Base-by-base conservation (phyloP, 1,284 basidiomycete species). In the Thelephora terrestris region DNA sequence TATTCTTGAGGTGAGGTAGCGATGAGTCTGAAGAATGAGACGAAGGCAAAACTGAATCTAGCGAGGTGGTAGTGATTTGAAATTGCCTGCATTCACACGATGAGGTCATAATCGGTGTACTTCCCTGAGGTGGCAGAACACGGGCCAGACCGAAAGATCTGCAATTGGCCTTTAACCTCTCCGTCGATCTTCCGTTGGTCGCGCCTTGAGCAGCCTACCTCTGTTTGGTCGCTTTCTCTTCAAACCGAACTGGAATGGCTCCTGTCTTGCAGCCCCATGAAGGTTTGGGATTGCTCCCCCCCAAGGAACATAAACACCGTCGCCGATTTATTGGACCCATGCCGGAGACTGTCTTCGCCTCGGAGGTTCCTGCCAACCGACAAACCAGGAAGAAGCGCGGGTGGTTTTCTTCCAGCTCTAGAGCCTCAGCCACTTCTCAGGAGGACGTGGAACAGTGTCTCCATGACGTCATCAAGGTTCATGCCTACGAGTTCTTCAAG, bases 401-500 rank as follows among this genome's bases (percentile, higher is more conserved):
- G 7, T 18, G n/a, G 17, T 25, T 24, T 32, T 47, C 27, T 47
- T 48, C 9, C 14, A 45, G 9, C 25, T 45, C 5, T 43, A 47
- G 7, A 16, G 50, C 40, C 16, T 27, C 45, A 47, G 29, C 50
- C 43, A 25, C 47, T 34, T n/a, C 43, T 45, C 46, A 46, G 24
- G 54, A 60, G 35, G 62, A 65, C 32, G 64, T 69, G 21, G 67
- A 64, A 29, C 70, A 73, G 37, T 62, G 68, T 29, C 60, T 79
- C 25, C 57, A 64, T 7, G 70, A 66, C 43, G 61, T 75, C 47
- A 69, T 85, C 52, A 73, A 72, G 48, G 67, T 71, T 35, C 76
- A 81, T 56, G 82, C 85, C 1, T 71, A 74, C 52, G 69, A 67
- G 25, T 78, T 81, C 58, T 86, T 85, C 58, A 58, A 85, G 36